A percentile compares a stretch with the other conserved stretches of the same genome.
Evolutionary conservation across 257 asterid genomes (phyloP).

Genomic region (Echium plantagineum): DNA sequence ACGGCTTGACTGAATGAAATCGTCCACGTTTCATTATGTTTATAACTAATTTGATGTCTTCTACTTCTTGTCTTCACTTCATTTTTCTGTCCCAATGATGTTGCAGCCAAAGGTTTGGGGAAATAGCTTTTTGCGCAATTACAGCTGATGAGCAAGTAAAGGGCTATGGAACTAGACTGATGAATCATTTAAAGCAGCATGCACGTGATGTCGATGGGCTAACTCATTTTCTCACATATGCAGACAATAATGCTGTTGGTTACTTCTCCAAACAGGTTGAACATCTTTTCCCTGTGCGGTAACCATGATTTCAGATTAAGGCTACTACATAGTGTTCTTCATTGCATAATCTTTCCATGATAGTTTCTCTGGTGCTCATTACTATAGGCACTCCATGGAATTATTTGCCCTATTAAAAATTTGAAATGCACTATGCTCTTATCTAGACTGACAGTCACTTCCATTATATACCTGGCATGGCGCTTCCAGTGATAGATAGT

Average conservation of each 20-base stretch:
- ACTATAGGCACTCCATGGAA: no score
- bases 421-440: no score
- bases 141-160: constrained; percentile 96
- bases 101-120: constrained; percentile 93
- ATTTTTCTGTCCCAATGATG: constrained; percentile 3
- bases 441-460: no score
- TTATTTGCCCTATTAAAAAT: no score
- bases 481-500: no score
- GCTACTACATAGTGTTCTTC: background rate
- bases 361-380: no score
- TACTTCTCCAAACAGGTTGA: constrained; percentile 94
- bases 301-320: constrained; percentile 5
- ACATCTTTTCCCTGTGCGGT: constrained; percentile 3
- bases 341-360: no score
- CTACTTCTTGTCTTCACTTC: no score
- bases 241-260: constrained; percentile 99
- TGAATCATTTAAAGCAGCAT: no score
- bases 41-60: no score
- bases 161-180: constrained; percentile 98
- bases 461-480: no score
- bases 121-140: constrained; percentile 98
- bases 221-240: constrained; percentile 94
- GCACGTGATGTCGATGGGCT: constrained; percentile 96
- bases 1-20: background rate
- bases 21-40: background rate